Base-by-base conservation (phyloP, 139 green algal genomes). In the Chlamydomonas sp. region DNA sequence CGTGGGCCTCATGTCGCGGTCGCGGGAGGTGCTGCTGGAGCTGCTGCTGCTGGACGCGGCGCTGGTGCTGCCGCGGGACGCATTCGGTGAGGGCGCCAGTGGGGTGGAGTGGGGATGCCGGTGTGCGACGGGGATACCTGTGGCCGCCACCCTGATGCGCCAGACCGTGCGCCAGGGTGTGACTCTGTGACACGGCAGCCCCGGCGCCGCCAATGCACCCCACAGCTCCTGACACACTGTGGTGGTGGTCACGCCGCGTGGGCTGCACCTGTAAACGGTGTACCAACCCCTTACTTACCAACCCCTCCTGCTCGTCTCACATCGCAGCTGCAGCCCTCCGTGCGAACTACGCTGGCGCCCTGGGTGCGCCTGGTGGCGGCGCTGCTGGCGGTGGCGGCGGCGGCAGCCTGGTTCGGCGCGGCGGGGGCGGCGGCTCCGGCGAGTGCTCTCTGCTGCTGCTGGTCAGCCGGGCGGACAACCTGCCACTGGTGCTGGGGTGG, bases 1-100 rank as follows among this genome's bases (percentile, higher is more conserved):
- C 63, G 57, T 9, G 1, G 31, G 62, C 2, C 31, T 49, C 31
- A 49, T 49, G 31, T 49, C 31, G 31, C 59, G 63, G 5, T 10
- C 31, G 2, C 4, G 31, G 12, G 85, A 93, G 90, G 76, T 93
- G 75, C 77, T 93, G 63, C 85, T 93, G 75, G 88, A 93, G 88
- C 85, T 93, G 63, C 62, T 78, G 77, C 69, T 93, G 63, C 87
- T 93, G 69, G 90, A 93, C 31, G 81, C 88, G 20, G 4, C 75
- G 1, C 1, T 90, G 6, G 71, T 68, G 6, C 78, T 91, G 83
- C 88, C 88, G 18, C 49, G 83, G 7, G 83, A 91, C 57, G 73
- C 83, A 62, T 69, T 73, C 31, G 75, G 61, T 67, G 64, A 10
- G 73, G 49, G 57, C 3, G 49, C 9, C 66, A 73, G 2, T 10